Evolutionary conservation across 176 grass and related monocot species (phyloP).

Genomic region (Phoenix roebelenii): DNA sequence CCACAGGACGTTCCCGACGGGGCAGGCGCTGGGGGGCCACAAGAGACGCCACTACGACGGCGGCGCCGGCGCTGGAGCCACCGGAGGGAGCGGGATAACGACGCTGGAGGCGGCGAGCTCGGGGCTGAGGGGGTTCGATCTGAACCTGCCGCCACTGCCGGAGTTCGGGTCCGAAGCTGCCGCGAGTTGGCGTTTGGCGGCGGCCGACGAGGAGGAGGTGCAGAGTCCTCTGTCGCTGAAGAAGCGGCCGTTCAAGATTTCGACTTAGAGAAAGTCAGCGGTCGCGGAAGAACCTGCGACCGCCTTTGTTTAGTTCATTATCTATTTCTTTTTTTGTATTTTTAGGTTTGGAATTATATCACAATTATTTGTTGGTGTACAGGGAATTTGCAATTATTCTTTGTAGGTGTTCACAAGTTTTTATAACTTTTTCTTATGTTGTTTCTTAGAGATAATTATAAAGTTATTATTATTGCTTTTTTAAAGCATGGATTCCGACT

Average conservation of each 20-base stretch:
- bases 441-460: too few relatives aligned
- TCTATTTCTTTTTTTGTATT: too few relatives aligned
- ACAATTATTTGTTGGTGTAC: too few relatives aligned
- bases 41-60: conserved; percentile 21
- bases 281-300: too few relatives aligned
- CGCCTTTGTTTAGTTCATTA: too few relatives aligned
- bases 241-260: background rate
- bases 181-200: background rate
- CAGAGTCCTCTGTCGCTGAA: conserved; percentile 10
- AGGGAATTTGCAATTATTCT: too few relatives aligned
- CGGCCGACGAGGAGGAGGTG: conserved; percentile 9
- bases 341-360: too few relatives aligned
- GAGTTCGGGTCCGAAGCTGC: background rate
- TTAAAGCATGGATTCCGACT: too few relatives aligned
- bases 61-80: background rate
- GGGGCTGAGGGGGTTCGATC: background rate
- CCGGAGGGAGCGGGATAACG: background rate
- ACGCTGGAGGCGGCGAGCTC: background rate
- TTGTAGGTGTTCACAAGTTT: too few relatives aligned
- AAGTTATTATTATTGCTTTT: too few relatives aligned
- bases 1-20: conserved; percentile 10
- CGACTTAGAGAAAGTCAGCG: background rate
- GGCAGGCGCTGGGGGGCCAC: conserved; percentile 17
- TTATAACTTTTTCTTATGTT: too few relatives aligned
- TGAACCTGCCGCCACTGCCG: conserved; percentile 5